Base-by-base conservation (phyloP, 2,329 filamentous ascomycete genomes). In the Fusarium sp. region DNA sequence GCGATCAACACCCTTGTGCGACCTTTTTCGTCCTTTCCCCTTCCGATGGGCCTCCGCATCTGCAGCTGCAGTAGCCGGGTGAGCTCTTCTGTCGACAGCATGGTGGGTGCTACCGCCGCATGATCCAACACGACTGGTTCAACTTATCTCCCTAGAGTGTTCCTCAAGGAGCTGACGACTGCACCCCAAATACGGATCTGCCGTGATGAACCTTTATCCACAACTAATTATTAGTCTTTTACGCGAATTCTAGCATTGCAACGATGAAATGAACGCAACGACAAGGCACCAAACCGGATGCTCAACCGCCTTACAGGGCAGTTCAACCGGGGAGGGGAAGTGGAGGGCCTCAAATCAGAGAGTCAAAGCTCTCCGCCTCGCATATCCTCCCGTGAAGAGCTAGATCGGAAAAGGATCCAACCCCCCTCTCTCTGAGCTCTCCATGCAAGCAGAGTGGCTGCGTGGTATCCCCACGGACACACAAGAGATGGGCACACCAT, bases 401-500 rank as follows among this genome's bases (percentile, higher is more conserved):
- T 73, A 75, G 71, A 73, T 74, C 63, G 54, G 40, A 66, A 71
- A 40, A 56, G 62, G 58, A 56, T 65, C 68, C 62, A 71, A 44
- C 62, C 46, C 64, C 66, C 61, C 62, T 30, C 69, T 68, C 43
- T 41, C 66, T 53, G 69, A 74, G 57, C 44, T 71, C 53, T 61
- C 51, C 46, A 53, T 70, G 63, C 71, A 62, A 67, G 65, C 66
- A 75, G 71, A 75, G 54, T 74, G 73, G 68, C 62, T 73, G 66
- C 69, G 61, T 65, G 65, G 60, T 51, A 66, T 70, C 69, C 55
- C 63, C 67, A 71, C 62, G 64, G 67, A 65, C 55, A 60, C 48
- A 65, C 58, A 68, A 23, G 18, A 23, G 65, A 75, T 75, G 73
- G 73, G 72, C 74, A 71, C 72, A 75, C 72, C 65, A 73, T 76